These are phyloP conservation scores for Hericium coralloides DNA, from an alignment of 768 basidiomycete genomes.

Conservation along the genomic window DNA sequence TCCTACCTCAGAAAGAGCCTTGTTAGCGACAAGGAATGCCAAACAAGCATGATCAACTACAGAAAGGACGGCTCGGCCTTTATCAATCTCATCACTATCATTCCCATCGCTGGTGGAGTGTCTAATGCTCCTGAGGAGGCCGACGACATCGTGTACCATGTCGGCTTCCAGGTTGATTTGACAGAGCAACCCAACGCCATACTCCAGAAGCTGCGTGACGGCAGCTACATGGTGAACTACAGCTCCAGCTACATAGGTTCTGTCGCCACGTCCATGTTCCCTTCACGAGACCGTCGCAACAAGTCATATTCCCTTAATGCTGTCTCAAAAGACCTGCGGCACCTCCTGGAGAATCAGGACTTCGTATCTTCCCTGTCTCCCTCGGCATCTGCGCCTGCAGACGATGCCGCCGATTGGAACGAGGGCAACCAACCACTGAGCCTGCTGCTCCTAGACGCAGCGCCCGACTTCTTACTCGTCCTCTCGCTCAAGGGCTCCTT, in stretches of 20 bases:
- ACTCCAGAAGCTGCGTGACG: conserved; percentile 68
- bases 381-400: conserved; percentile 13
- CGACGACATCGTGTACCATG: conserved; percentile 73
- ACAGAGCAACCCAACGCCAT: conserved; percentile 81
- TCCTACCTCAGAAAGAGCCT: conserved; percentile 60
- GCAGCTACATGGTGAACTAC: conserved; percentile 68
- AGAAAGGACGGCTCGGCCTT: conserved; percentile 78
- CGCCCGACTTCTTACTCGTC: conserved; percentile 82
- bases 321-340: conserved; percentile 45
- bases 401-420: conserved; percentile 17
- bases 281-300: conserved; percentile 25
- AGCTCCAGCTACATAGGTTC: conserved; percentile 14
- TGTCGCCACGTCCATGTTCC: conserved; percentile 6
- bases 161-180: conserved; percentile 95
- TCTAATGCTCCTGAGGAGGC: conserved; percentile 39
- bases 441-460: conserved; percentile 48
- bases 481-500: conserved; percentile 89
- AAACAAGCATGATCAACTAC: conserved; percentile 83
- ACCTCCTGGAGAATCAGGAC: conserved; percentile 34
- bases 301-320: conserved; percentile 22
- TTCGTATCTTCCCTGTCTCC: conserved; percentile 38
- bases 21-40: conserved; percentile 75
- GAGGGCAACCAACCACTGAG: conserved; percentile 42
- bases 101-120: conserved; percentile 68
- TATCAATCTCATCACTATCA: conserved; percentile 86